Evolutionary conservation across 176 grass and related monocot genomes (phyloP).

Genomic region (Chrysopogon serrulatus): DNA sequence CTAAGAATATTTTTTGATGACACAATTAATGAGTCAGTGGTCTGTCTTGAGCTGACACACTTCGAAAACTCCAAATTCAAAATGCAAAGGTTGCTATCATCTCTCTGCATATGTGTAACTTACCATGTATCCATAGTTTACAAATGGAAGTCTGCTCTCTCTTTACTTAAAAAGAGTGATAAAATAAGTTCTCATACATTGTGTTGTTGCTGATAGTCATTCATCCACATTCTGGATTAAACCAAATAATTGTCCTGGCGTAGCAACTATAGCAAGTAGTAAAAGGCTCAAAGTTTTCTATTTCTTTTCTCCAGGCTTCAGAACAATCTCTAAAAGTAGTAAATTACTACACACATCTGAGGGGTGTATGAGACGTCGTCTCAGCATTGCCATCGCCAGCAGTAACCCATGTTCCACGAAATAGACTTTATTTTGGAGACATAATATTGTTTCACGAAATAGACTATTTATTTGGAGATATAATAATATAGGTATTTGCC

Average conservation of each 20-base stretch:
- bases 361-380: constrained; percentile 72
- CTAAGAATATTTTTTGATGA: too few species aligned
- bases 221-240: neutral
- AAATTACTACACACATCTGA: constrained; percentile 37
- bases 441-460: too few species aligned
- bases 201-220: too few species aligned
- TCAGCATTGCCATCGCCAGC: constrained; percentile 66
- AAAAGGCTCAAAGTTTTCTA: neutral
- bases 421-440: neutral
- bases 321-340: constrained; percentile 57
- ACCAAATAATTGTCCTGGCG: neutral
- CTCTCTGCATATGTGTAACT: too few species aligned
- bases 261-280: neutral
- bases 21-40: too few species aligned
- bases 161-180: neutral
- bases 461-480: neutral
- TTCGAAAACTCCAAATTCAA: neutral
- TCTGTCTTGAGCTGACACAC: neutral
- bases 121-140: neutral
- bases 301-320: constrained; percentile 51
- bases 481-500: neutral
- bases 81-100: too few species aligned
- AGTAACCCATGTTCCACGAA: neutral
- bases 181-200: neutral
- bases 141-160: neutral